phyloP scores from a whole-genome alignment of 2,329 filamentous ascomycete species.

The Rutstroemia sydowiana region DNA sequence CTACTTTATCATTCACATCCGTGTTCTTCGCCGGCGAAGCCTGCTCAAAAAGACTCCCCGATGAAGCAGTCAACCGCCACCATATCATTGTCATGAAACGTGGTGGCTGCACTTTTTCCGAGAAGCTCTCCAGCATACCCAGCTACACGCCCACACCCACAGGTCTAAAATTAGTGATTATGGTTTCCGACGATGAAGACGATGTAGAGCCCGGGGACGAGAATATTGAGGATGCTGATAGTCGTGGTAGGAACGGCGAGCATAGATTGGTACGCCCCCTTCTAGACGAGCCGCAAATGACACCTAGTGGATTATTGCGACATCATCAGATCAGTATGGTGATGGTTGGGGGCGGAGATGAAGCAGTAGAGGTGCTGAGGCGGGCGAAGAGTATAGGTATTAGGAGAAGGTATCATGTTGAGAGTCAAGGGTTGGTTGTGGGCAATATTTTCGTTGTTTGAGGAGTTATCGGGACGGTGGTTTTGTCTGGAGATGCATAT shows the following conservation, averaged over 20 bases:
- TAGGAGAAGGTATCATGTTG: conserved; percentile 69
- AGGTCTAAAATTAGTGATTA: conserved; percentile 71
- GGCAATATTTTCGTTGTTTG: conserved; percentile 63
- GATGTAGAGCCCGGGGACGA: conserved; percentile 16
- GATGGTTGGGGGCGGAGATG: conserved; percentile 67
- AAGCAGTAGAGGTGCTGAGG: conserved; percentile 56
- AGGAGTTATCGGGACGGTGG: background rate
- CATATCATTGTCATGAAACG: conserved; percentile 77
- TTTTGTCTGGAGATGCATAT: background rate
- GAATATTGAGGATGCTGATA: conserved; percentile 25
- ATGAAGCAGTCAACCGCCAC: conserved; percentile 45
- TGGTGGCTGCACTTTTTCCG: conserved; percentile 75
- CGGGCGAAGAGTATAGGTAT: conserved; percentile 64
- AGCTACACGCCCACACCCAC: conserved; percentile 54
- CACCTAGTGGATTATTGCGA: conserved; percentile 29
- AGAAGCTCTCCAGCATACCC: conserved; percentile 82
- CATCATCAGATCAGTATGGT: conserved; percentile 70
- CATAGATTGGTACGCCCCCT: conserved; percentile 49
- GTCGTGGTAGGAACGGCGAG: conserved; percentile 31
- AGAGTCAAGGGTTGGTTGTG: conserved; percentile 73
- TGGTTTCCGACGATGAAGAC: conserved; percentile 53
- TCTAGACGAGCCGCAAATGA: conserved; percentile 62
- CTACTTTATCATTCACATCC: conserved; percentile 56
- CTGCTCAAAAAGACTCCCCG: conserved; percentile 49
- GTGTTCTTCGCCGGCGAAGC: conserved; percentile 65